A percentile compares a stretch with the other conserved stretches of the same genome.
These are phyloP conservation scores for Zelonia costaricensis DNA, from an alignment of 208 protist genomes.

Conservation along the genomic window DNA sequence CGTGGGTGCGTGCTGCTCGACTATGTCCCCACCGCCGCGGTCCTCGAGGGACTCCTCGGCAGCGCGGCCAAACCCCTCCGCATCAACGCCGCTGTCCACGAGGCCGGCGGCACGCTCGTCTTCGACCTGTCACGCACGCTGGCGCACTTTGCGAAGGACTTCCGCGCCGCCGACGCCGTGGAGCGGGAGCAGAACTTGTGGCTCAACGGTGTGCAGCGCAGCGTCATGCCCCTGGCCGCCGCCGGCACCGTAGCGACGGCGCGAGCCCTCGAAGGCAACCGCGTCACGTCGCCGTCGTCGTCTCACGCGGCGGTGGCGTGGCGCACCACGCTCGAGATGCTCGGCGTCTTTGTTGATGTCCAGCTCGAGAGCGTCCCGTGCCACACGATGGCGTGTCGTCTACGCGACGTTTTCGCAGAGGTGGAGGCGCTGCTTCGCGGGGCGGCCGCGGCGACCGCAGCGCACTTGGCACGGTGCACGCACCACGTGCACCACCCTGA, in stretches of 20 bases:
- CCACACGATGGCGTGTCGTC: constrained; percentile 31
- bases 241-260: constrained; percentile 20
- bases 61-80: background rate
- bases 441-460: constrained; percentile 10
- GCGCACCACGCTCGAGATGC: constrained; percentile 55
- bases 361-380: constrained; percentile 29
- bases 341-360: constrained; percentile 53
- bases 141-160: constrained; percentile 47
- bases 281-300: background rate
- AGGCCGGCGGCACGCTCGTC: constrained; percentile 41
- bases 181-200: constrained; percentile 35
- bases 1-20: constrained; percentile 60
- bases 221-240: constrained; percentile 47
- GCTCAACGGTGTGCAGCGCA: constrained; percentile 31
- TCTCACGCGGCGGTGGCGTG: constrained; percentile 62
- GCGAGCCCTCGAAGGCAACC: background rate
- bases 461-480: constrained; percentile 2
- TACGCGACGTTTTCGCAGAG: constrained; percentile 32
- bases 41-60: constrained; percentile 41
- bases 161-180: constrained; percentile 10
- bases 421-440: constrained; percentile 19
- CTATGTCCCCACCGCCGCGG: constrained; percentile 35
- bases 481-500: background rate
- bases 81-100: constrained; percentile 14
- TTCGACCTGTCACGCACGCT: constrained; percentile 77